Conservation (phyloP, 495 filamentous ascomycete species). For the Daldinia decipiens region DNA sequence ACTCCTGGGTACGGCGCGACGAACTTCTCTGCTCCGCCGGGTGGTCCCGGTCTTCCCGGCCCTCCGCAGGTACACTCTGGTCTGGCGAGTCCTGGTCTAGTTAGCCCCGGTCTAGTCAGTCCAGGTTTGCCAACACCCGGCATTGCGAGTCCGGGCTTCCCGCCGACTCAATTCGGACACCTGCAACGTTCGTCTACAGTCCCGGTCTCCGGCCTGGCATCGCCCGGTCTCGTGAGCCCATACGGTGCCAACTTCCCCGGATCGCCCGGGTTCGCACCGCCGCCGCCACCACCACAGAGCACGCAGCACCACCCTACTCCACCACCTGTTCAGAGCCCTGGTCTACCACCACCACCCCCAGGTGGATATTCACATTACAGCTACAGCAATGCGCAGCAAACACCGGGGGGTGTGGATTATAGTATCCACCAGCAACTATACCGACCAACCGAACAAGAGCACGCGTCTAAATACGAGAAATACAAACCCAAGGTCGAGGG, state of each 20-base stretch:
- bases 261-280: constrained; percentile 50
- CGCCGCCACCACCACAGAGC: constrained; percentile 35
- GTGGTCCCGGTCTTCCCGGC: constrained; percentile 50
- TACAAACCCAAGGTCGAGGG: constrained; percentile 62
- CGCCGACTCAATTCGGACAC: constrained; percentile 49
- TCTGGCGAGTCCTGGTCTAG: constrained; percentile 32
- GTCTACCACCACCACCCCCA: constrained; percentile 48
- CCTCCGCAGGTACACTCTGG: constrained; percentile 51
- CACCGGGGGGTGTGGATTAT: constrained; percentile 62
- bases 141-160: constrained; percentile 52
- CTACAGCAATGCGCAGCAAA: constrained; percentile 53
- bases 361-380: constrained; percentile 68
- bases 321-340: constrained; percentile 42
- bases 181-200: constrained; percentile 56
- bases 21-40: constrained; percentile 49
- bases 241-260: constrained; percentile 56
- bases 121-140: constrained; percentile 55
- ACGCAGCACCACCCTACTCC: constrained; percentile 44
- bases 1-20: constrained; percentile 55
- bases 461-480: constrained; percentile 48
- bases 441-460: constrained; percentile 74
- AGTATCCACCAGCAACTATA: constrained; percentile 81
- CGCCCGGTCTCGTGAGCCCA: constrained; percentile 50
- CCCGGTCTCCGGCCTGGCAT: constrained; percentile 47
- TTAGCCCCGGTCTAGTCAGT: constrained; percentile 54